These are phyloP conservation scores for Trichopus zeylanicus DNA, from an alignment of 116 monocot species.

Conservation along the genomic window DNA sequence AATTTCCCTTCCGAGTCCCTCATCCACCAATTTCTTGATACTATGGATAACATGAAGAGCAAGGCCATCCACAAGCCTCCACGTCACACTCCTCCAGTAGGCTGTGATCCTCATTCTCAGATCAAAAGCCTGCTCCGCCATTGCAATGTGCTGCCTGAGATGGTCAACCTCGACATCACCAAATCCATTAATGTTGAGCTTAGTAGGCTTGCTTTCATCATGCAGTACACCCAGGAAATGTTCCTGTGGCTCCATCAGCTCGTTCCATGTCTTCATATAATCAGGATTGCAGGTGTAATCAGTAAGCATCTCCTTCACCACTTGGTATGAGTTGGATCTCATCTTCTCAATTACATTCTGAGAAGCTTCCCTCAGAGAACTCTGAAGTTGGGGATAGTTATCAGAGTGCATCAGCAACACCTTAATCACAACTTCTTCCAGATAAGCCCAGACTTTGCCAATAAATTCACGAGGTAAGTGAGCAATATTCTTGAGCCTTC, in stretches of 20 bases:
- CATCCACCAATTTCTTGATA: constrained; percentile 42
- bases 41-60: constrained; percentile 25
- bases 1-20: constrained; percentile 35
- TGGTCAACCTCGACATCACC: not conserved
- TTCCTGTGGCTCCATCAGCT: not conserved
- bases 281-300: constrained; percentile 10
- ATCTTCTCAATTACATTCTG: constrained; percentile 5
- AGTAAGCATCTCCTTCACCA: constrained; percentile 21
- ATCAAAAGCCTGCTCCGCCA: constrained; percentile 44
- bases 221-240: constrained; percentile 9
- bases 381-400: constrained; percentile 40
- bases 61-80: constrained; percentile 37
- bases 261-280: too few species aligned
- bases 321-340: constrained; percentile 8
- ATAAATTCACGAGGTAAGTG: constrained; percentile 18
- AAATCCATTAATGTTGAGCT: not conserved
- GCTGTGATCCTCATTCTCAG: constrained; percentile 41
- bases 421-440: constrained; percentile 18
- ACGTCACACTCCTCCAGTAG: constrained; percentile 38
- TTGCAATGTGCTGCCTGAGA: not conserved
- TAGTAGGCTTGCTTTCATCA: not conserved
- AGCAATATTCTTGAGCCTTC: constrained; percentile 14
- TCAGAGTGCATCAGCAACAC: constrained; percentile 19
- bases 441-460: constrained; percentile 22
- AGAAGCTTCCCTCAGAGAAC: too few species aligned